Conservation (phyloP, 768 basidiomycete genomes). For the Panaeolus cyanescens region DNA sequence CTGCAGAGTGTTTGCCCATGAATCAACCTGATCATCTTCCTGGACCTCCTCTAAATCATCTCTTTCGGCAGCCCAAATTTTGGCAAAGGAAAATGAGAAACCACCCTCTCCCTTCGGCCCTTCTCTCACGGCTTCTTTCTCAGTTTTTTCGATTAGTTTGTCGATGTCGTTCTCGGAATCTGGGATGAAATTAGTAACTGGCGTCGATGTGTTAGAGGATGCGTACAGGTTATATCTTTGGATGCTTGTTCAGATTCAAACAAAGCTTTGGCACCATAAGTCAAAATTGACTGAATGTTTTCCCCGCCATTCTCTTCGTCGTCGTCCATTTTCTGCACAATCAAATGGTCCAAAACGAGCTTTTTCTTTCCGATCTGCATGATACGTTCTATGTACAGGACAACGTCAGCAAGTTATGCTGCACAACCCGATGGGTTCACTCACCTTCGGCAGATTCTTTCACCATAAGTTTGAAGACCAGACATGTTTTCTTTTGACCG, state of each 20-base stretch:
- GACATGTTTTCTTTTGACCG: slow-evolving; percentile 91
- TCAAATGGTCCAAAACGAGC: slow-evolving; percentile 89
- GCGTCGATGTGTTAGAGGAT: neutral
- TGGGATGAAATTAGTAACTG: slow-evolving; percentile 22
- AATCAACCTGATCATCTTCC: slow-evolving; percentile 67
- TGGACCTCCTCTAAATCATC: slow-evolving; percentile 68
- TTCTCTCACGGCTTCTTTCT: slow-evolving; percentile 64
- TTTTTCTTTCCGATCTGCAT: slow-evolving; percentile 95
- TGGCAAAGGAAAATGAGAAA: slow-evolving; percentile 82
- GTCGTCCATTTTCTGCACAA: slow-evolving; percentile 95
- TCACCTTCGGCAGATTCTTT: slow-evolving; percentile 90
- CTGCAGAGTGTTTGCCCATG: slow-evolving; percentile 79
- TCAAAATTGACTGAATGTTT: slow-evolving; percentile 87
- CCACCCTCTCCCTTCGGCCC: slow-evolving; percentile 49
- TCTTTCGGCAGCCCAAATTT: slow-evolving; percentile 87
- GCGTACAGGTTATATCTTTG: slow-evolving; percentile 71
- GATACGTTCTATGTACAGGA: slow-evolving; percentile 67
- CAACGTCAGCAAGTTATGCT: slow-evolving; percentile 10
- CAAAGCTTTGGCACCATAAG: slow-evolving; percentile 84
- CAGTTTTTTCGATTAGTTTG: slow-evolving; percentile 84
- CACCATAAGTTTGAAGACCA: slow-evolving; percentile 96
- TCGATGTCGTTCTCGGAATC: slow-evolving; percentile 84
- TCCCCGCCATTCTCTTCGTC: slow-evolving; percentile 71
- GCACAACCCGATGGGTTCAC: slow-evolving; percentile 3
- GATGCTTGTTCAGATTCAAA: slow-evolving; percentile 66